Conservation (phyloP, 169 alveolate genomes). For the Eimeria sp. region DNA sequence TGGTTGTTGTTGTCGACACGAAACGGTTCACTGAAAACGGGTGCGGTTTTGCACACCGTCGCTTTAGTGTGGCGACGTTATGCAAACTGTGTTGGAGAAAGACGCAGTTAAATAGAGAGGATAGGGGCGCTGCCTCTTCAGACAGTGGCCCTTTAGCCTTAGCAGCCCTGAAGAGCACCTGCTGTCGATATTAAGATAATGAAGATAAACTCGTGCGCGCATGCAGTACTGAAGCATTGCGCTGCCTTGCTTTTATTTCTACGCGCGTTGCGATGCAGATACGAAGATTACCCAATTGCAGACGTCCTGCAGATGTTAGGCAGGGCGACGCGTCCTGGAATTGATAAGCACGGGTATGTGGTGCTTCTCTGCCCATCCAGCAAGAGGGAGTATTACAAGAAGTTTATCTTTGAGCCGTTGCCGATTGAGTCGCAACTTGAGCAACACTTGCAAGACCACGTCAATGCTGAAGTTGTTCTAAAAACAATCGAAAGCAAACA, state of each 20-base stretch:
- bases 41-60: slow-evolving; percentile 18
- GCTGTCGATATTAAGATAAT: neutral
- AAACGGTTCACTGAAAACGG: slow-evolving; percentile 86
- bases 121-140: neutral
- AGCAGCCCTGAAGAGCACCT: neutral
- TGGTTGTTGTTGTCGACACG: slow-evolving; percentile 92
- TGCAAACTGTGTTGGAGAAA: neutral
- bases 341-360: slow-evolving; percentile 84
- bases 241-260: neutral
- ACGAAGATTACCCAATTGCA: slow-evolving; percentile 97
- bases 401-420: slow-evolving; percentile 98
- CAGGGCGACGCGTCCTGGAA: slow-evolving; percentile 87
- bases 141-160: neutral
- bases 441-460: slow-evolving; percentile 95
- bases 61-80: neutral
- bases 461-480: slow-evolving; percentile 99
- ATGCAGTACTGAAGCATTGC: neutral
- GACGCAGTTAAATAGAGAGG: neutral
- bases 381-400: slow-evolving; percentile 97
- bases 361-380: slow-evolving; percentile 94
- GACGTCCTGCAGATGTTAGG: slow-evolving; percentile 97
- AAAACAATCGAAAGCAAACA: slow-evolving; percentile 97
- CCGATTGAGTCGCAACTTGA: slow-evolving; percentile 99
- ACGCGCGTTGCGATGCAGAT: slow-evolving; percentile 83
- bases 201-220: neutral